A percentile compares a stretch with the other conserved stretches of the same genome.
Conservation (phyloP, 305 asterid species). For the Fraxinus albicans region DNA sequence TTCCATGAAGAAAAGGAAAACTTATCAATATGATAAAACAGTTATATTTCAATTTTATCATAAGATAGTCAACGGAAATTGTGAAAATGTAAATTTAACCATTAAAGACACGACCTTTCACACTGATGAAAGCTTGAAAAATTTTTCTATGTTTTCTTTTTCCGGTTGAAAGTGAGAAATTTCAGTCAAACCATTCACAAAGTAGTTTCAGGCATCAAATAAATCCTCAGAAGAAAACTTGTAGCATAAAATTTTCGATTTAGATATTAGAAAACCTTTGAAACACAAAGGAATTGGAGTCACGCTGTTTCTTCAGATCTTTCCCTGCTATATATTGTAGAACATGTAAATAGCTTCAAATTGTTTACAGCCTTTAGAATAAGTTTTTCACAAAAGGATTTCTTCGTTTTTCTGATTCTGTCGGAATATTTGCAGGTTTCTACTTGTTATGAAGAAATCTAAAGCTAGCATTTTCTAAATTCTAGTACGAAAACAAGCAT, state of each 20-base stretch:
- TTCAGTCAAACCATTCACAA: background rate
- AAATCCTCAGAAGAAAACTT: background rate
- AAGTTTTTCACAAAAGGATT: background rate
- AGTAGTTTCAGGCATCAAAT: background rate
- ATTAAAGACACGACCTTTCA: background rate
- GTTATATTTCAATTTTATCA: background rate
- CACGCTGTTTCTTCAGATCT: background rate
- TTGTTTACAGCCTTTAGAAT: background rate
- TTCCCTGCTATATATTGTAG: background rate
- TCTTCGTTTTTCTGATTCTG: background rate
- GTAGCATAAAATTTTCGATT: background rate
- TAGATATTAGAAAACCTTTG: background rate
- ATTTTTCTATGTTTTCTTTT: background rate
- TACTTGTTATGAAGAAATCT: background rate
- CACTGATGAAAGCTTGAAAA: background rate
- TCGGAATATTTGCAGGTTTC: background rate
- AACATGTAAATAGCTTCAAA: background rate
- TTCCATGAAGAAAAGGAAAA: background rate
- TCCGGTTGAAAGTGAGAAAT: background rate
- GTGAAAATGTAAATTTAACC: background rate
- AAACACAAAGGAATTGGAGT: background rate
- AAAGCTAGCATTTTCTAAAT: background rate
- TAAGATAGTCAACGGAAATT: background rate
- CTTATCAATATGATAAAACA: background rate
- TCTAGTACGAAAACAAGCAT: background rate